Conservation (phyloP, 1,284 basidiomycete species). For the Trametes pubescens region DNA sequence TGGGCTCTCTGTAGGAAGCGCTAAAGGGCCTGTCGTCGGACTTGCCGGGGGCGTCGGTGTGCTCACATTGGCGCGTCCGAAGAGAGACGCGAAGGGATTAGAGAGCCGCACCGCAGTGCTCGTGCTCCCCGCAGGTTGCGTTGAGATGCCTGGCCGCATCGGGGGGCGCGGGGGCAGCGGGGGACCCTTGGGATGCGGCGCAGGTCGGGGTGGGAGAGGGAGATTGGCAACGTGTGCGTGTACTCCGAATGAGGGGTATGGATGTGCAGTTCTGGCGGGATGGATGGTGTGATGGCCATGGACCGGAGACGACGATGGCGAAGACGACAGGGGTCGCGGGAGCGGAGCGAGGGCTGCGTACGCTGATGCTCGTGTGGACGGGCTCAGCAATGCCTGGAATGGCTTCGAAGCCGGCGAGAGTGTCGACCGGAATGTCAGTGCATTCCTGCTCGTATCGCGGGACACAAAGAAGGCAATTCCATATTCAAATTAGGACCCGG, state of each 20-base stretch:
- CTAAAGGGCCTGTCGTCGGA: constrained; percentile 36
- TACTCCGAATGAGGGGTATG: constrained; percentile 63
- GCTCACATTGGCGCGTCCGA: constrained; percentile 52
- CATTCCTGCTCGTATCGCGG: constrained; percentile 51
- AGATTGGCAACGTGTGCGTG: constrained; percentile 61
- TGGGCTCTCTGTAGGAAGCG: constrained; percentile 36
- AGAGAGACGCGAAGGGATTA: constrained; percentile 74
- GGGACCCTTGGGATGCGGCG: constrained; percentile 53
- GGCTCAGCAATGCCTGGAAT: constrained; percentile 66
- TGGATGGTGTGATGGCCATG: constrained; percentile 30
- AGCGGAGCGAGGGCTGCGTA: constrained; percentile 61
- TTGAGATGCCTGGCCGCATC: constrained; percentile 31
- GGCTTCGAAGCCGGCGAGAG: constrained; percentile 67
- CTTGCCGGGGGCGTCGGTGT: constrained; percentile 47
- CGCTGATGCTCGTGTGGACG: constrained; percentile 57
- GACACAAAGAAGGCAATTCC: background rate
- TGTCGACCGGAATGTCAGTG: constrained; percentile 70
- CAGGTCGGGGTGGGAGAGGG: constrained; percentile 70
- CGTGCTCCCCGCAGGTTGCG: constrained; percentile 16
- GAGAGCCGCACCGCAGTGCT: constrained; percentile 54
- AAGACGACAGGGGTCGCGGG: constrained; percentile 44
- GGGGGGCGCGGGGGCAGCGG: constrained; percentile 68
- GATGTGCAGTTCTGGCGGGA: constrained; percentile 12
- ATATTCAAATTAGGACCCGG: constrained; percentile 1
- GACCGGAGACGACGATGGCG: constrained; percentile 32